Percentiles rank a stretch among this genome's conserved stretches.
These are phyloP conservation scores for Gnomoniopsis sp. DNA, from an alignment of 2,329 filamentous ascomycete species.

Conservation along the genomic window DNA sequence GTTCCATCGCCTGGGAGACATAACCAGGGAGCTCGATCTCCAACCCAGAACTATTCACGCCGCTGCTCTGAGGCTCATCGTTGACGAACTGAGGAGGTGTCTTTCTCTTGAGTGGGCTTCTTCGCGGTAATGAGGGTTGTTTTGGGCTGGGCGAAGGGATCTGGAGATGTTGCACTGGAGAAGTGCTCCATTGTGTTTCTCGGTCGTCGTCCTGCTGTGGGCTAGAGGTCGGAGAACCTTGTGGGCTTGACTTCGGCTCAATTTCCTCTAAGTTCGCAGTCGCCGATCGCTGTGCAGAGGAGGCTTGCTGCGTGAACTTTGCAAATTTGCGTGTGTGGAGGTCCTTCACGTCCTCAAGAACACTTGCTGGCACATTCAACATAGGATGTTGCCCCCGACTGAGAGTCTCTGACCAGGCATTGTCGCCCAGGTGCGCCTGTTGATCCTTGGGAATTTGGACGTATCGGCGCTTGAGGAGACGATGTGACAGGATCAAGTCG, in stretches of 20 bases:
- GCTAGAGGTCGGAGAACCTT: background rate
- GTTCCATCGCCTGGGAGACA: slow-evolving; percentile 18
- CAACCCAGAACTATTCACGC: slow-evolving; percentile 27
- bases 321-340: slow-evolving; percentile 17
- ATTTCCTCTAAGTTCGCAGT: background rate
- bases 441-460: slow-evolving; percentile 47
- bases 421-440: slow-evolving; percentile 39
- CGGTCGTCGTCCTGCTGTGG: background rate
- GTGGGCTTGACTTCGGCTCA: background rate
- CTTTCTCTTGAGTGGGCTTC: slow-evolving; percentile 2
- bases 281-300: background rate
- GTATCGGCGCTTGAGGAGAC: slow-evolving; percentile 37
- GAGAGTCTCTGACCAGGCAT: slow-evolving; percentile 34
- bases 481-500: slow-evolving; percentile 25
- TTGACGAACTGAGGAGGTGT: slow-evolving; percentile 4
- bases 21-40: slow-evolving; percentile 28
- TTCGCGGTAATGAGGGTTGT: background rate
- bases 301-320: slow-evolving; percentile 18
- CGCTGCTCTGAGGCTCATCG: slow-evolving; percentile 25
- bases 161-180: background rate
- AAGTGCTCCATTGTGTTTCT: background rate
- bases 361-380: slow-evolving; percentile 30
- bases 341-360: slow-evolving; percentile 26
- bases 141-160: background rate
- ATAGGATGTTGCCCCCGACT: slow-evolving; percentile 22